Evolutionary conservation across 495 filamentous ascomycete genomes (phyloP).

Genomic region (Podospora fimiseda): DNA sequence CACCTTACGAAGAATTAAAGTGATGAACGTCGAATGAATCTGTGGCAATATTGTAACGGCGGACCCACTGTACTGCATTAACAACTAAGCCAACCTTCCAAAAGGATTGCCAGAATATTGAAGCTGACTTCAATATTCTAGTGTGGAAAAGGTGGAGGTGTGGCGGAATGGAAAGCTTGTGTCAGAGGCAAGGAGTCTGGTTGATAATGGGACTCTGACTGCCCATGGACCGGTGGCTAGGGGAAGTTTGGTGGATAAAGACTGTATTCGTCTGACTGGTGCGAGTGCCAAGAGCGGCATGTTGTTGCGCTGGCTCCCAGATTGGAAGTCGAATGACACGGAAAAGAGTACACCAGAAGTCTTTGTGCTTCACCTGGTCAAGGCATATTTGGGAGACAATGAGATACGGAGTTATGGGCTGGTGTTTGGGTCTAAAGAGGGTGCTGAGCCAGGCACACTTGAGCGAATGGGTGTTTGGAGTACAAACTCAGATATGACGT

Average conservation of each 20-base stretch:
- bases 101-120: no score
- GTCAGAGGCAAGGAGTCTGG: background rate
- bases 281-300: background rate
- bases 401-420: background rate
- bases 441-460: background rate
- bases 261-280: background rate
- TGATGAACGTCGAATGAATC: no score
- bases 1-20: no score
- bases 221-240: background rate
- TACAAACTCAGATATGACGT: background rate
- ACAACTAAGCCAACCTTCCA: no score
- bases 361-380: background rate
- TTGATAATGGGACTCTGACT: background rate
- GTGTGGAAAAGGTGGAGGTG: background rate
- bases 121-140: no score
- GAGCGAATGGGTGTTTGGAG: background rate
- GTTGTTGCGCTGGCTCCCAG: background rate
- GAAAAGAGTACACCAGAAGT: background rate
- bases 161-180: conserved; percentile 1
- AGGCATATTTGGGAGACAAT: background rate
- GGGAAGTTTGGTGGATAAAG: background rate
- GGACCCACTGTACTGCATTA: no score
- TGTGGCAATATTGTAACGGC: no score
- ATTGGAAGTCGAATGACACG: background rate
- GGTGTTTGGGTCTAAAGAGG: background rate